phyloP scores from a whole-genome alignment of 768 basidiomycete species.

The Neoboletus brunneissimus region DNA sequence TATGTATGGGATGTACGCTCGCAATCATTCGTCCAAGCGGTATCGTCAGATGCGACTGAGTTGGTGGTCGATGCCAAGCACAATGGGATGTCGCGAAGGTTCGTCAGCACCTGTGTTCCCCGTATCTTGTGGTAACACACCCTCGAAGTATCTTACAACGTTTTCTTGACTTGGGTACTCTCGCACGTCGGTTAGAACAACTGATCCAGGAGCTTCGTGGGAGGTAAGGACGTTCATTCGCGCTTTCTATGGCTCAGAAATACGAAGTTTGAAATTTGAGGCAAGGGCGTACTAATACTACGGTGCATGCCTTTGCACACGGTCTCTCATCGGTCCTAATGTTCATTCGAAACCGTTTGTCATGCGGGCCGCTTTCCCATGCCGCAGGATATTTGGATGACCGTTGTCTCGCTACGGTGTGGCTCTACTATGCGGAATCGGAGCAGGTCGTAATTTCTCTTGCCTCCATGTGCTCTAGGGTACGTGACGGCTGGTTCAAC shows the following conservation, averaged over 20 bases:
- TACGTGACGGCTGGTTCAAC: constrained; percentile 33
- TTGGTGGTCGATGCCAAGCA: constrained; percentile 58
- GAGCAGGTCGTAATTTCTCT: constrained; percentile 53
- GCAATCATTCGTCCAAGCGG: constrained; percentile 57
- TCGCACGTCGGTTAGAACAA: constrained; percentile 63
- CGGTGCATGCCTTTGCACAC: constrained; percentile 66
- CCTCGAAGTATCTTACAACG: constrained; percentile 50
- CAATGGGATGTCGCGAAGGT: constrained; percentile 58
- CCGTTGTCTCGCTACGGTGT: constrained; percentile 40
- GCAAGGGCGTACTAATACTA: constrained; percentile 46
- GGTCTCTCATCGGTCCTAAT: constrained; percentile 54
- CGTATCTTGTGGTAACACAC: not conserved
- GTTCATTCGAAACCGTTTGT: constrained; percentile 48
- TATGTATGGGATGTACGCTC: constrained; percentile 57
- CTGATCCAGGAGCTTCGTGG: constrained; percentile 45
- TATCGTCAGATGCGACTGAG: constrained; percentile 31
- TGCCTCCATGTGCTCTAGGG: constrained; percentile 56
- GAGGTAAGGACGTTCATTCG: constrained; percentile 39
- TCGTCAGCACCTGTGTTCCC: constrained; percentile 6
- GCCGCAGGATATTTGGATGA: constrained; percentile 15
- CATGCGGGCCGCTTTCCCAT: constrained; percentile 38
- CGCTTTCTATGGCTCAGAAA: not conserved
- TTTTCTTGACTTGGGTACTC: constrained; percentile 67
- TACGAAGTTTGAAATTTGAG: constrained; percentile 29
- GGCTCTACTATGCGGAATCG: constrained; percentile 48